These are phyloP conservation scores for Ambispora gerdemannii DNA, from an alignment of 192 early-diverging fungal species.

Conservation along the genomic window DNA sequence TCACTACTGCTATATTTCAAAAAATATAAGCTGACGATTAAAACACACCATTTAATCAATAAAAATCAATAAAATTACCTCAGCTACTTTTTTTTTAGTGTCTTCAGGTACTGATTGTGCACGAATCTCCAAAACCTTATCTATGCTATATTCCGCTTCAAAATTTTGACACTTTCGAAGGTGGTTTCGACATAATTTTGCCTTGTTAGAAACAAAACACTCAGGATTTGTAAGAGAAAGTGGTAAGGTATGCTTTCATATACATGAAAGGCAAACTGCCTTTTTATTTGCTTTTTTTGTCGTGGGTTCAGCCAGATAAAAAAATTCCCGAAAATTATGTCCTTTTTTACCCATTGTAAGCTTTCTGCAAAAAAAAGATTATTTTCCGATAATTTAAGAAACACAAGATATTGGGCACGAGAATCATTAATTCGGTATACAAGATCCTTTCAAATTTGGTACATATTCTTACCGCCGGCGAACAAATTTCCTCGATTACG, in stretches of 20 bases:
- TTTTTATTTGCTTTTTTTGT: slow-evolving; percentile 14
- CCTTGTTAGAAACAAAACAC: slow-evolving; percentile 18
- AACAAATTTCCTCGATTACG: too few relatives aligned
- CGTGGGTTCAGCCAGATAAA: slow-evolving; percentile 1
- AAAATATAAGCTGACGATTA: not conserved
- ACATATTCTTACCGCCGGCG: not conserved
- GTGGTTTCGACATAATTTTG: slow-evolving; percentile 4
- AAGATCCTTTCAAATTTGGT: not conserved
- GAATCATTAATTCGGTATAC: too few relatives aligned
- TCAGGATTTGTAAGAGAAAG: slow-evolving; percentile 6
- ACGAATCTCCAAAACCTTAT: not conserved
- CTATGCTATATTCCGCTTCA: not conserved
- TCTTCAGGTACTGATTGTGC: not conserved
- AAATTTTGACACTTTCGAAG: slow-evolving; percentile 12
- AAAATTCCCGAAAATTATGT: slow-evolving; percentile 9
- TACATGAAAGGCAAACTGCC: slow-evolving; percentile 18
- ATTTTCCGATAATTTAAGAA: slow-evolving; percentile 3
- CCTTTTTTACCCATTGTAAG: slow-evolving; percentile 3
- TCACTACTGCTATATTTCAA: not conserved
- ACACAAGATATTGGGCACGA: too few relatives aligned
- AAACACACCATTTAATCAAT: not conserved
- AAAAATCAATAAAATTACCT: not conserved
- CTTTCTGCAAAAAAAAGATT: slow-evolving; percentile 2
- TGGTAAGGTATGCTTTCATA: slow-evolving; percentile 5
- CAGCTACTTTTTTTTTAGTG: not conserved